Conservation (phyloP, 768 basidiomycete genomes). For the Mycena vulgaris region DNA sequence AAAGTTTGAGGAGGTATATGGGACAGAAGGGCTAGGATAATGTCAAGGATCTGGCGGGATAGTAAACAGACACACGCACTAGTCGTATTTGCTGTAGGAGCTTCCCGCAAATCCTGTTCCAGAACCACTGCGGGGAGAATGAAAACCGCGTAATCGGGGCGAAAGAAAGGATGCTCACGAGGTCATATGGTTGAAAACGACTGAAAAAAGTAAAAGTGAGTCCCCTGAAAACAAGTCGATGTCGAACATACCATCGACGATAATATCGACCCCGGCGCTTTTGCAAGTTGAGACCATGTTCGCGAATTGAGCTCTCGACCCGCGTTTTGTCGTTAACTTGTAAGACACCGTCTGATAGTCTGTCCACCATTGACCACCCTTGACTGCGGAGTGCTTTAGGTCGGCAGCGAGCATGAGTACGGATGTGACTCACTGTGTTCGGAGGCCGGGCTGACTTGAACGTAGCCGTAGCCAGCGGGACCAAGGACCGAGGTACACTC, state of each 20-base stretch:
- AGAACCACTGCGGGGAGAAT: constrained; percentile 18
- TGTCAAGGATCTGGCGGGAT: neutral
- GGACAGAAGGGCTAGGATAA: constrained; percentile 34
- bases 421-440: constrained; percentile 49
- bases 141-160: neutral
- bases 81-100: constrained; percentile 44
- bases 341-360: constrained; percentile 66
- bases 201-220: constrained; percentile 12
- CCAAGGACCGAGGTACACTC: constrained; percentile 64
- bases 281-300: constrained; percentile 50
- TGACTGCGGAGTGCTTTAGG: neutral
- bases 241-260: constrained; percentile 43
- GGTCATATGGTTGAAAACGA: constrained; percentile 61
- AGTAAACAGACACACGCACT: constrained; percentile 18
- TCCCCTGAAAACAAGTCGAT: neutral
- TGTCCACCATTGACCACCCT: constrained; percentile 60
- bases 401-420: too few relatives aligned
- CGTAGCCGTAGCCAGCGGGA: constrained; percentile 59
- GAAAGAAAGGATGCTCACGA: constrained; percentile 20
- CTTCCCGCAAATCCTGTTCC: constrained; percentile 49
- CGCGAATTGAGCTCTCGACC: constrained; percentile 51
- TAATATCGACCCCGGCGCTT: constrained; percentile 48
- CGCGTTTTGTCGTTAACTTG: constrained; percentile 59
- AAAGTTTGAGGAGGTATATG: constrained; percentile 36
- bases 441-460: constrained; percentile 54